Evolutionary conservation across 257 asterid genomes (phyloP).

Genomic region (Solanum appendiculatum): DNA sequence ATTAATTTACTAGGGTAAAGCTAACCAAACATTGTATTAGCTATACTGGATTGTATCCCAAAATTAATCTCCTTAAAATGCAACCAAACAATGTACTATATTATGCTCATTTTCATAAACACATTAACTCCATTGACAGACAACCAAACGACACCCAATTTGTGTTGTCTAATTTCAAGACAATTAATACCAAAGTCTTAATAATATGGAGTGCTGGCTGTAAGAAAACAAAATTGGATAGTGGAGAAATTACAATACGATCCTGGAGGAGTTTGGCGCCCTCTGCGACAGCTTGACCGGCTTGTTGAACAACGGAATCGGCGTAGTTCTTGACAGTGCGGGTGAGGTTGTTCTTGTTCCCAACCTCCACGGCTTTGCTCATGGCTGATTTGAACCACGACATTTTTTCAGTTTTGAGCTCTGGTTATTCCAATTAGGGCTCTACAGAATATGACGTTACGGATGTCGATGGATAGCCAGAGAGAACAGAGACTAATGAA

Average conservation of each 20-base stretch:
- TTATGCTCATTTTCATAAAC: not conserved
- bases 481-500: not conserved
- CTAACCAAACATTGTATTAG: not conserved
- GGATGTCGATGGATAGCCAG: not conserved
- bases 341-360: slow-evolving; percentile 80
- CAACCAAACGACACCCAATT: not conserved
- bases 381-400: slow-evolving; percentile 95
- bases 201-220: not conserved
- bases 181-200: not conserved
- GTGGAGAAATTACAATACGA: slow-evolving; percentile 49
- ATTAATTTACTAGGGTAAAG: not conserved
- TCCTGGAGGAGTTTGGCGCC: slow-evolving; percentile 90
- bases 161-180: not conserved
- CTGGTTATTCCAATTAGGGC: not conserved
- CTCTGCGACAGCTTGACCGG: slow-evolving; percentile 94
- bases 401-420: slow-evolving; percentile 53
- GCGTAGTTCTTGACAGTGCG: slow-evolving; percentile 86
- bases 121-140: not conserved
- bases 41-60: not conserved
- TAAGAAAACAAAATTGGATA: not conserved
- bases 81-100: not conserved
- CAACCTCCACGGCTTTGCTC: slow-evolving; percentile 96
- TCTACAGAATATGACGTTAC: not conserved
- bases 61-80: not conserved
- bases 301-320: slow-evolving; percentile 89